Base-by-base conservation (phyloP, 75 land plant species). In the Cunninghamia lanceolata region DNA sequence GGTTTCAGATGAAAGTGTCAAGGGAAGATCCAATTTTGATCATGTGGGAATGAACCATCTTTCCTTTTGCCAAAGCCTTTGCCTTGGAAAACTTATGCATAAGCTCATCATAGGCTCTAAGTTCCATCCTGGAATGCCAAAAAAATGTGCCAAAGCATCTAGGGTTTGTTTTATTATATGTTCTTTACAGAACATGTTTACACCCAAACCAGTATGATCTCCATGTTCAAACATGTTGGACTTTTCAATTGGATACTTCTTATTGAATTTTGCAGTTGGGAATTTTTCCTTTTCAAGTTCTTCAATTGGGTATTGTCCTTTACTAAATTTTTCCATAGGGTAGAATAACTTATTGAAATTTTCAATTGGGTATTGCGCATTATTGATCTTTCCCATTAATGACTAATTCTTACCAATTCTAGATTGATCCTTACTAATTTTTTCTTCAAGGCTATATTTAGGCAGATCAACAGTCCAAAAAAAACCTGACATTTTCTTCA, bases 1-100 rank as follows among this genome's bases (percentile, higher is more conserved):
- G 87, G 40, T 83, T 94, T 15, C 89, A 92, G 34, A 91, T 89
- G n/a, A 89, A 88, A 21, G 87, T 87, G 77, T 88, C 81, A 1
- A 2, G 32, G 9, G 84, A 83, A 82, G 88, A 84, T 50, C 93
- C 92, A 82, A 30, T 82, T 77, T 56, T 84, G 19, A 93, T 40
- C 16, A 87, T 86, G 35, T 87, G 39, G 71, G 87, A 79, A 82
- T 93, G 94, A 30, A 91, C 36, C 74, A 87, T 92, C 73, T 86
- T 34, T 0, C 90, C 94, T 43, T 85, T 46, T 30, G 74, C 16
- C 10, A 88, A 46, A 4, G 50, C 75, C 56, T 83, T 71, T 1
- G 82, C 43, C 15, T 85, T 71, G 25, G 86, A 82, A 80, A 84
- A 92, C 0, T 34, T 16, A 10, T 34, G 75, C 36, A 73, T 36